phyloP scores from a whole-genome alignment of 805 yeast genomes.

The Candida wancherniae region DNA sequence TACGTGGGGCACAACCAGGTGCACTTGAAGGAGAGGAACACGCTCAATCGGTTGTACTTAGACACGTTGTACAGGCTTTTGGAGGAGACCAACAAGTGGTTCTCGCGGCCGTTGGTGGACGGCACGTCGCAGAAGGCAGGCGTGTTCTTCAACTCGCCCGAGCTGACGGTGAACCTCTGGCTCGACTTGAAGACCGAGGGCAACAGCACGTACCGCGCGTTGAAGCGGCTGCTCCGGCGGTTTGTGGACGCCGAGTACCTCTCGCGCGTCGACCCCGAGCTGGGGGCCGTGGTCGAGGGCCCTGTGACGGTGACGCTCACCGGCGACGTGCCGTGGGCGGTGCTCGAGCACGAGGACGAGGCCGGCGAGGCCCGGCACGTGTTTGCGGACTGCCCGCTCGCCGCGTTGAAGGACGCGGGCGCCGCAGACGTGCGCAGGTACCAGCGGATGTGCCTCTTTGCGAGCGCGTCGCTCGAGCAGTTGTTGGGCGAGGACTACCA shows the following conservation, averaged over 20 bases:
- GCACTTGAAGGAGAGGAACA: slow-evolving; percentile 41
- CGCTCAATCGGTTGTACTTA: slow-evolving; percentile 48
- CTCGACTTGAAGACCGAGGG: slow-evolving; percentile 62
- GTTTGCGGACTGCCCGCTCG: slow-evolving; percentile 54
- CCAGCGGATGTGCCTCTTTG: slow-evolving; percentile 30
- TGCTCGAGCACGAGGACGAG: slow-evolving; percentile 19
- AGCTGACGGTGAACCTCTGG: slow-evolving; percentile 53
- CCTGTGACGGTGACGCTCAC: slow-evolving; percentile 63
- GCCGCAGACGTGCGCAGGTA: slow-evolving; percentile 21
- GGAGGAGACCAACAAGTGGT: slow-evolving; percentile 41
- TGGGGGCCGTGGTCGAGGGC: slow-evolving; percentile 35
- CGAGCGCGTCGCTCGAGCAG: slow-evolving; percentile 40
- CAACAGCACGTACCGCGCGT: slow-evolving; percentile 39
- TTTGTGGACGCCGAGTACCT: slow-evolving; percentile 47
- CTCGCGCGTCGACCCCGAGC: slow-evolving; percentile 40
- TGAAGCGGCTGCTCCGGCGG: slow-evolving; percentile 43
- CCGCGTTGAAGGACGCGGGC: slow-evolving; percentile 18
- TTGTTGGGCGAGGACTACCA: slow-evolving; percentile 21
- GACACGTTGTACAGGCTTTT: slow-evolving; percentile 48
- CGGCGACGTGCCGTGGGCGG: slow-evolving; percentile 54
- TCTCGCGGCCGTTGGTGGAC: slow-evolving; percentile 14
- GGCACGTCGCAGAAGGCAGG: slow-evolving; percentile 22
- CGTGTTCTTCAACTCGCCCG: slow-evolving; percentile 40
- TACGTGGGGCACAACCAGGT: slow-evolving; percentile 61
- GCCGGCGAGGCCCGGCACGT: slow-evolving; percentile 23